Conservation (phyloP, 805 yeast species). For the Limtongozyma cylindracea region DNA sequence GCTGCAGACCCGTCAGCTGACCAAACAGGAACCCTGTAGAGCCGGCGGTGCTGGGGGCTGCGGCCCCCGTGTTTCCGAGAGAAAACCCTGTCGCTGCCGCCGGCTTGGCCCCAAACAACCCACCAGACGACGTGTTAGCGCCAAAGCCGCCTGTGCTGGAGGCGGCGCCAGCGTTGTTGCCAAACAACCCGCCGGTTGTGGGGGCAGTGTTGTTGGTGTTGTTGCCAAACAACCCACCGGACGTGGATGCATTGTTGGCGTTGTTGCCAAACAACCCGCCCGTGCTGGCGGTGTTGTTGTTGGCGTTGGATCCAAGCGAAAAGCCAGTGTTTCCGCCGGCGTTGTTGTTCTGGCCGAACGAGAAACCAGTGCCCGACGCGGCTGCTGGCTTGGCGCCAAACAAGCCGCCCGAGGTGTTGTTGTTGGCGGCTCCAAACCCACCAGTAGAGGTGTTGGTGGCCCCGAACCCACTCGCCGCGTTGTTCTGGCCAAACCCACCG, state of each 20-base stretch:
- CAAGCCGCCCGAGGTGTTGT: constrained; percentile 1
- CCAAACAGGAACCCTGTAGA: constrained; percentile 7
- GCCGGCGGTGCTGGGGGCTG: background rate
- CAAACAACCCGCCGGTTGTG: constrained; percentile 16
- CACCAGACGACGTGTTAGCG: constrained; percentile 3
- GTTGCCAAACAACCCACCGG: constrained; percentile 2
- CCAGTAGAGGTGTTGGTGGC: constrained; percentile 1
- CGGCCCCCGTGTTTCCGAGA: background rate
- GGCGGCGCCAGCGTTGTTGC: constrained; percentile 5
- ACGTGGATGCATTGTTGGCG: background rate
- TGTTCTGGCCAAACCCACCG: constrained; percentile 15
- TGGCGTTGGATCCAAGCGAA: too few species aligned
- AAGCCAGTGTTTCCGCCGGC: constrained; percentile 3
- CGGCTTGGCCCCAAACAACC: constrained; percentile 2
- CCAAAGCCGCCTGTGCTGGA: constrained; percentile 5
- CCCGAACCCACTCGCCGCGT: constrained; percentile 2
- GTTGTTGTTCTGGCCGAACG: too few species aligned
- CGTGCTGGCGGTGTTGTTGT: too few species aligned
- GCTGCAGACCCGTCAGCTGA: constrained; percentile 4
- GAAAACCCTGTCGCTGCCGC: constrained; percentile 2
- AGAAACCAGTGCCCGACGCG: too few species aligned
- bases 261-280: constrained; percentile 7
- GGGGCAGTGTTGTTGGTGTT: constrained; percentile 5
- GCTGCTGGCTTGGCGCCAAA: constrained; percentile 3
- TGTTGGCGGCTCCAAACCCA: constrained; percentile 1